Percentiles rank a stretch among this genome's conserved stretches.
Conservation (phyloP, 2,329 filamentous ascomycete genomes). For the Aspergillaceae sp. region DNA sequence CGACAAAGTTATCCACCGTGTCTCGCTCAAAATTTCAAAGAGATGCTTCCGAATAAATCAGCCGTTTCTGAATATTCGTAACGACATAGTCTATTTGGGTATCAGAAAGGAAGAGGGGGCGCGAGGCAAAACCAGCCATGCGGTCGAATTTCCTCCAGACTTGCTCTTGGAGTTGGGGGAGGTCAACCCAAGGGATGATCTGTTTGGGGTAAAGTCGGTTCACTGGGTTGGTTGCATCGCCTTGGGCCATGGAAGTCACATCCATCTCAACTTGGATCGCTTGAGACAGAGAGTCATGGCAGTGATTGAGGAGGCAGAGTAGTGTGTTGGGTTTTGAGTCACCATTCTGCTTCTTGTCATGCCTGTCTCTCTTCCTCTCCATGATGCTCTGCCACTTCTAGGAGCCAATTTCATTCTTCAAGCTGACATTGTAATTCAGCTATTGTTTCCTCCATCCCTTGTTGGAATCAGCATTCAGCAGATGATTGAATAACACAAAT, state of each 20-base stretch:
- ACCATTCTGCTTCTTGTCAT: conserved; percentile 12
- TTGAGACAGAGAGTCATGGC: conserved; percentile 13
- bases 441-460: no score
- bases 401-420: no score
- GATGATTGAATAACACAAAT: no score
- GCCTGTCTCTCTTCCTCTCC: conserved; percentile 6
- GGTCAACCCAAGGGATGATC: conserved; percentile 14
- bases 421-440: background rate
- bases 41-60: no score
- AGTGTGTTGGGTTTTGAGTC: conserved; percentile 13
- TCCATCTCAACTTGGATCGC: conserved; percentile 14
- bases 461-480: no score
- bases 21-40: no score
- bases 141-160: conserved; percentile 15
- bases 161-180: conserved; percentile 14
- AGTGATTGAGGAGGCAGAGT: conserved; percentile 14
- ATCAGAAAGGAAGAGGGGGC: no score
- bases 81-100: no score
- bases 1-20: no score
- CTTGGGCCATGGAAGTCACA: conserved; percentile 15
- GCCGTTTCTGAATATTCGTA: no score
- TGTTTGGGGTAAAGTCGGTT: conserved; percentile 11
- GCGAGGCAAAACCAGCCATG: background rate
- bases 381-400: no score
- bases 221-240: conserved; percentile 11